Conservation (phyloP, 805 yeast genomes). For the Vanderwaltozyma tropicalis region DNA sequence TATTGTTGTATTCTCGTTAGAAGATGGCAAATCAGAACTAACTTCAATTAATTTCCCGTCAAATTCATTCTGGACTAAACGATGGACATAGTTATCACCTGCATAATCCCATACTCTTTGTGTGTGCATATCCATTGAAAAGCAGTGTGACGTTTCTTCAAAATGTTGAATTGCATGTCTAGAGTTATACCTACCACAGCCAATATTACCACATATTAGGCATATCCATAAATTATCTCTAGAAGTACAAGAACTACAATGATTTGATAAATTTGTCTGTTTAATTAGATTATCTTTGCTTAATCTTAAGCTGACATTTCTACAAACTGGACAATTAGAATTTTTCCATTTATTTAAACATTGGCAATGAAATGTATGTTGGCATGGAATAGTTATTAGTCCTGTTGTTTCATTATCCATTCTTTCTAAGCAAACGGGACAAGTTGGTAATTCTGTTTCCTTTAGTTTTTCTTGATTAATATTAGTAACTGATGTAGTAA, state of each 20-base stretch:
- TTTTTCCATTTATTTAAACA: conserved; percentile 85
- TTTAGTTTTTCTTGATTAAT: conserved; percentile 10
- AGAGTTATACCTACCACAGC: conserved; percentile 79
- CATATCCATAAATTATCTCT: conserved; percentile 75
- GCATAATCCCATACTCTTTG: conserved; percentile 94
- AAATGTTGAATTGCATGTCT: conserved; percentile 83
- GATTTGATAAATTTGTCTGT: conserved; percentile 18
- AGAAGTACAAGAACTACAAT: conserved; percentile 50
- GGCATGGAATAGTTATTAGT: conserved; percentile 77
- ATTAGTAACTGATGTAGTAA: conserved; percentile 31
- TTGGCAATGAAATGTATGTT: conserved; percentile 85
- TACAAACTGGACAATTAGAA: conserved; percentile 83
- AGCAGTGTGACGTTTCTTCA: conserved; percentile 69
- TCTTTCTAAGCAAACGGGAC: conserved; percentile 86
- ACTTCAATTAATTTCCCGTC: conserved; percentile 88
- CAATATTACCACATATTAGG: conserved; percentile 81
- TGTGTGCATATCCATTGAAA: conserved; percentile 76
- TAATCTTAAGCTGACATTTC: conserved; percentile 48
- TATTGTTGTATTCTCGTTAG: neutral
- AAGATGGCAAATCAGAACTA: conserved; percentile 23
- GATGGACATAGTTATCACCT: conserved; percentile 81
- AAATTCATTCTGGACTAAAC: conserved; percentile 70
- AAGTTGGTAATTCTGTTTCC: conserved; percentile 64
- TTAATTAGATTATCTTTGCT: conserved; percentile 20
- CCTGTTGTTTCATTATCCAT: conserved; percentile 79